Evolutionary conservation across 805 yeast genomes (phyloP), one percentile per base, ranked within the genome.

Genomic region (Yarrowia hollandica): DNA sequence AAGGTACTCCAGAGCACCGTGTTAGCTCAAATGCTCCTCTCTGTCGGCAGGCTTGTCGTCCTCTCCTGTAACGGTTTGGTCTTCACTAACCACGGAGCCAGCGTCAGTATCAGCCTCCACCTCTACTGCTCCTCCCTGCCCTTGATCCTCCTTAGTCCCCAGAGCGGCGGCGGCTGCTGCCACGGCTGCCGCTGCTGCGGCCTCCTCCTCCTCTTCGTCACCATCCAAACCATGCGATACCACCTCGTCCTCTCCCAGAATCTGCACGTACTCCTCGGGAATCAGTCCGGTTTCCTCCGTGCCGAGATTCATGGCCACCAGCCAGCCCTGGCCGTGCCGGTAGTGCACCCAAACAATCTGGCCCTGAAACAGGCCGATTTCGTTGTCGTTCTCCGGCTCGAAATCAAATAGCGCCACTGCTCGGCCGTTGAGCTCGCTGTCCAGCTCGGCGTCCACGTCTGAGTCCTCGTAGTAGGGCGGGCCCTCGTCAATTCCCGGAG

Each of bases 261-360:
- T 52, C 56, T 88, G 86, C 26, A 94, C 97, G 67, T 91, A 94
- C 66, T 88, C 97, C 67, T 91, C 96, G 1, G 99, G 99, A 5
- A 94, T 96, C 55, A 94, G 79, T 1, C 99, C 99, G 11, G 95
- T 88, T 63, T 84, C 86, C 1, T 89, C 90, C 2, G 86, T 79
- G 23, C 68, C 77, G 1, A 88, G 85, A 67, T 90, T 90, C 61
- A 79, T 79, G 0, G 97, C 98, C 55, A 94, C 97, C 3, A 94
- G 79, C 99, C 99, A 94, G 7, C 99, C 99, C 70, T 92, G 97
- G 22, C 98, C 98, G 70, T 92, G 96, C 60, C 95, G 82, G 71
- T 91, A 92, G 61, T 86, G 83, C 26, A 94, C 86, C 81, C 90
- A 85, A 2, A 94, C 82, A 12, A 82, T 71, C 72, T 94, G 97